These are phyloP conservation scores for Curvularia lunata DNA, from an alignment of 2,329 filamentous ascomycete species.

Conservation along the genomic window DNA sequence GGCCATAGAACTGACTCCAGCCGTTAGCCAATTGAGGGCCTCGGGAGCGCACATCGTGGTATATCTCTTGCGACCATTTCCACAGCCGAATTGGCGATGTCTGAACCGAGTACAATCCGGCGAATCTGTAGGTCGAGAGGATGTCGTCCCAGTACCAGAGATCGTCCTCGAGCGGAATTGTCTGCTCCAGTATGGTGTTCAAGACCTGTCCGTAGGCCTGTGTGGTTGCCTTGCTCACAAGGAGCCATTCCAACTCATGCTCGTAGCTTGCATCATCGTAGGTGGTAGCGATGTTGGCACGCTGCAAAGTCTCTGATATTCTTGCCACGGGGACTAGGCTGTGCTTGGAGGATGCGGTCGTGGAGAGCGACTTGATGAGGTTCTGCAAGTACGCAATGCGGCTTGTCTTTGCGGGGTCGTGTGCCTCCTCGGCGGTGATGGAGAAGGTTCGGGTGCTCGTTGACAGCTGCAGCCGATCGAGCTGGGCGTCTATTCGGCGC, in stretches of 20 bases:
- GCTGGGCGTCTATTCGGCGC: conserved; percentile 62
- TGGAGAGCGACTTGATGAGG: conserved; percentile 74
- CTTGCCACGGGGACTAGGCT: conserved; percentile 63
- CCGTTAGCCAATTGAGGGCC: conserved; percentile 49
- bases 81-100: conserved; percentile 79
- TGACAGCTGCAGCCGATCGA: conserved; percentile 63
- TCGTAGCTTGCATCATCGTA: conserved; percentile 60
- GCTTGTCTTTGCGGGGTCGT: conserved; percentile 52
- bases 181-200: conserved; percentile 78
- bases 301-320: conserved; percentile 67
- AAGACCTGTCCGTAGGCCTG: conserved; percentile 86
- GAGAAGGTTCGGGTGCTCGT: conserved; percentile 38
- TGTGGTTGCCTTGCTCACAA: conserved; percentile 89
- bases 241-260: conserved; percentile 84
- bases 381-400: conserved; percentile 66
- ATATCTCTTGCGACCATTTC: conserved; percentile 74
- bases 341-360: conserved; percentile 68
- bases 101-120: conserved; percentile 83
- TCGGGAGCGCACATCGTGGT: conserved; percentile 62
- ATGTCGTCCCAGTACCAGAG: conserved; percentile 97
- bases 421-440: conserved; percentile 43
- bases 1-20: conserved; percentile 74
- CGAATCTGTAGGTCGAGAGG: conserved; percentile 76
- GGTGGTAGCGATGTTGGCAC: conserved; percentile 61
- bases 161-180: conserved; percentile 81